Base-by-base conservation (phyloP, 306 rosid genomes). In the Gastrolobium villosum region DNA sequence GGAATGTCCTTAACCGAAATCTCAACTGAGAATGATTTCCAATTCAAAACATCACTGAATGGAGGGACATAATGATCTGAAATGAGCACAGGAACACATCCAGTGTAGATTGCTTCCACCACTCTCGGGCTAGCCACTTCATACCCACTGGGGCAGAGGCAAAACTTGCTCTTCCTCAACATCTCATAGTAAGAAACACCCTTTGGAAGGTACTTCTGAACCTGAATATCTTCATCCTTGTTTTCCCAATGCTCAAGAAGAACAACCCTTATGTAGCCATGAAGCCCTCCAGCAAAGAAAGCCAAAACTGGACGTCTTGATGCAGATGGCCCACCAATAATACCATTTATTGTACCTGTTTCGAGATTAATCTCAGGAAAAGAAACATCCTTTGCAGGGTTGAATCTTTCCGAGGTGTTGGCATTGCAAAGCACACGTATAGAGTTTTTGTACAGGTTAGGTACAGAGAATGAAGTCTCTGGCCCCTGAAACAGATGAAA, bases 51-150 rank as follows among this genome's bases (percentile, higher is more conserved):
- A 6, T 95, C 99, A 59, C 90, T 79, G 37, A 92, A 92, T 0
- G 99, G 98, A 7, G 94, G 96, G 2, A 91, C 90, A 41, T 95
- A 95, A 57, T 92, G 94, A 2, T 95, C 97, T 15, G 98, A 92
- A 61, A 92, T 88, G 7, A 95, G 85, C 46, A 95, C 98, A 0
- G 99, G 98, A 1, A 95, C 91, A 44, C 99, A 92, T 1, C 97
- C 99, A 0, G 94, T 87, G 87, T 94, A 94, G 8, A 94, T 94
- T 28, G 99, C 99, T 84, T 94, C 99, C 2, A 90, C 97, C 10
- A 94, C 77, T 55, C 96, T 89, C 0, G 99, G 96, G 39, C 98
- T 95, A 1, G 99, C 97, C 5, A 95, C 98, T 69, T 95, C 98
- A 8, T 91, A 89, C 46, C 99, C 99, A 64, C 98, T 95, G 0